phyloP scores from a whole-genome alignment of 2,329 filamentous ascomycete species.

The Rhexocercosporidium sp. region DNA sequence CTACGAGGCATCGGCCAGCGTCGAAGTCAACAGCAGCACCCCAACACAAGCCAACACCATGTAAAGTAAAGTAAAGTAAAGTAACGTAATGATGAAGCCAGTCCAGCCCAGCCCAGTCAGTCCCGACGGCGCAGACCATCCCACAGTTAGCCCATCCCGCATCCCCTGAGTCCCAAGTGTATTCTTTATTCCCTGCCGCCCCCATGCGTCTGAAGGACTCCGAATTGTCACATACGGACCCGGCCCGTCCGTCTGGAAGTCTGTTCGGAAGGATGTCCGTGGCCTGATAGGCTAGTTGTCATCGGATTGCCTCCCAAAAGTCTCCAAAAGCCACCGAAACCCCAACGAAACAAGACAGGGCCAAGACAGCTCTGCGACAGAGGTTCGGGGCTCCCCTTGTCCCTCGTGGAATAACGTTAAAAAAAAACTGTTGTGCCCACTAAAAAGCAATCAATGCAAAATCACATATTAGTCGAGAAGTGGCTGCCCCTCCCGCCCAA shows the following conservation, averaged over 20 bases:
- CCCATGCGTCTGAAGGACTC: slow-evolving; percentile 4
- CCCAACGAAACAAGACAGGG: slow-evolving; percentile 38
- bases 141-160: background rate
- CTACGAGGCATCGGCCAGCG: background rate
- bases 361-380: slow-evolving; percentile 29
- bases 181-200: background rate
- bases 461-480: slow-evolving; percentile 30
- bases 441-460: slow-evolving; percentile 25
- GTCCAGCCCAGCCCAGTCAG: background rate
- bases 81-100: too few relatives aligned
- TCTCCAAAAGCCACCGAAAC: slow-evolving; percentile 34
- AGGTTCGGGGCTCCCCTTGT: background rate
- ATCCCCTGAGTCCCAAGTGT: too few relatives aligned
- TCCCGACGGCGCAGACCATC: slow-evolving; percentile 4
- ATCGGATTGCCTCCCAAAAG: slow-evolving; percentile 5
- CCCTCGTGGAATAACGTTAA: slow-evolving; percentile 13
- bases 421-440: slow-evolving; percentile 28
- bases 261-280: background rate
- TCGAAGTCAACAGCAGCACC: background rate
- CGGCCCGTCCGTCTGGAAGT: slow-evolving; percentile 2
- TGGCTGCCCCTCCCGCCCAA: background rate
- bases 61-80: too few relatives aligned
- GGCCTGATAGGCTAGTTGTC: slow-evolving; percentile 13
- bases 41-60: background rate
- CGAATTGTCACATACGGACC: slow-evolving; percentile 5